Percentiles rank a stretch among this genome's conserved stretches.
Evolutionary conservation across 2,329 filamentous ascomycete species (phyloP).

Genomic region (Colletotrichum sansevieriae): DNA sequence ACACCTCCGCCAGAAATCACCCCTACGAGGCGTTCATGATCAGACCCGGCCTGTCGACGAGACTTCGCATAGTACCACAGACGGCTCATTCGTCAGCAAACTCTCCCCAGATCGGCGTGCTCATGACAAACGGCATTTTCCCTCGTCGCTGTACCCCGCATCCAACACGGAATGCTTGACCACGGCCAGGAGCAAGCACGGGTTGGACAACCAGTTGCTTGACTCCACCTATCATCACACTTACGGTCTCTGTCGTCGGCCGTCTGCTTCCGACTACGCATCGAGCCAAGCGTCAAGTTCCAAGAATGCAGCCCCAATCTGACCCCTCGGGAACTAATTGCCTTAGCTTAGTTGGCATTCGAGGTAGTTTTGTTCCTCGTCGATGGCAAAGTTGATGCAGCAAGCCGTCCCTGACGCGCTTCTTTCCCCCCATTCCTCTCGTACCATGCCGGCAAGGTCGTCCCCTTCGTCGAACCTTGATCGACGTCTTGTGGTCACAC

Average conservation of each 20-base stretch:
- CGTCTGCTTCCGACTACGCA: slow-evolving; percentile 37
- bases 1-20: slow-evolving; percentile 25
- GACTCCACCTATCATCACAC: slow-evolving; percentile 38
- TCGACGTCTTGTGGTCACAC: slow-evolving; percentile 11
- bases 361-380: neutral
- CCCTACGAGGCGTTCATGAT: neutral
- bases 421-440: neutral
- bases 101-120: neutral
- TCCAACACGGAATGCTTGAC: slow-evolving; percentile 1
- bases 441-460: slow-evolving; percentile 33
- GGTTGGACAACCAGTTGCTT: slow-evolving; percentile 5
- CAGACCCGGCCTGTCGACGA: neutral
- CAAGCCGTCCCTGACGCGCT: slow-evolving; percentile 19
- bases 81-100: neutral
- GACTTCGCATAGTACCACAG: neutral
- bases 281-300: slow-evolving; percentile 35
- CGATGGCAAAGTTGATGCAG: neutral
- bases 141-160: slow-evolving; percentile 21
- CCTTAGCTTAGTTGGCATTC: slow-evolving; percentile 20
- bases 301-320: slow-evolving; percentile 25
- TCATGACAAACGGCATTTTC: neutral
- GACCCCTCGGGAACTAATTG: slow-evolving; percentile 24
- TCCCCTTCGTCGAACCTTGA: slow-evolving; percentile 12
- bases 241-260: slow-evolving; percentile 33
- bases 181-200: neutral